Evolutionary conservation across 257 asterid genomes (phyloP), one percentile per base, ranked within the genome.

Genomic region (Rehmannia glutinosa): DNA sequence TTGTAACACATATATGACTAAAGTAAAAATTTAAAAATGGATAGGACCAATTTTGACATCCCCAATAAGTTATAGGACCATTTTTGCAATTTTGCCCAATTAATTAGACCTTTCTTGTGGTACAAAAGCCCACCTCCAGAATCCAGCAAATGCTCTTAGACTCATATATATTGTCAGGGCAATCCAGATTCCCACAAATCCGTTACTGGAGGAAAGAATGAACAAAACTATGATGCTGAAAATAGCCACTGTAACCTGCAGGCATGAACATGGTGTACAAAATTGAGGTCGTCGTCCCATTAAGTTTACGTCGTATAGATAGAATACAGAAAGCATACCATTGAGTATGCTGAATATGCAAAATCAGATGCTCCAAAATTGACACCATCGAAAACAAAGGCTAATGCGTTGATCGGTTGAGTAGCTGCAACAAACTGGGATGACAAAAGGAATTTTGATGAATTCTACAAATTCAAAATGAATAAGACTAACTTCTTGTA

Each of bases 361-460:
- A 87, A 87, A 76, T 87, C 95, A 0, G 94, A 84, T 20, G 88
- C 95, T 25, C 95, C 91, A 55, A 87, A 84, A 62, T 87, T 87
- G 15, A 88, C 84, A 21, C 95, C 95, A 49, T 89, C 96, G 32
- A 86, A 84, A 23, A 89, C 96, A 27, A 89, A 89, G 62, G 96
- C 92, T 69, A 89, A 20, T 2, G 90, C 79, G 66, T 86, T 89
- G 78, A 86, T 80, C 19, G 96, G 96, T 42, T 84, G 95, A 45
- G 95, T 81, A 9, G 84, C 92, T 66, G 95, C 92, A 20, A 86
- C 90, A 60, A 89, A 89, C 95, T 84, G 86, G 27, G 21, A 54
- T 20, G 13, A 11, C 9, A 55, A 49, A n/a, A n/a, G n/a, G n/a
- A n/a, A n/a, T n/a, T n/a, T n/a, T n/a, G n/a, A n/a, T n/a, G n/a